Base-by-base conservation (phyloP, 2,329 filamentous ascomycete genomes). In the Nothophaeocryptopus gaeumannii region DNA sequence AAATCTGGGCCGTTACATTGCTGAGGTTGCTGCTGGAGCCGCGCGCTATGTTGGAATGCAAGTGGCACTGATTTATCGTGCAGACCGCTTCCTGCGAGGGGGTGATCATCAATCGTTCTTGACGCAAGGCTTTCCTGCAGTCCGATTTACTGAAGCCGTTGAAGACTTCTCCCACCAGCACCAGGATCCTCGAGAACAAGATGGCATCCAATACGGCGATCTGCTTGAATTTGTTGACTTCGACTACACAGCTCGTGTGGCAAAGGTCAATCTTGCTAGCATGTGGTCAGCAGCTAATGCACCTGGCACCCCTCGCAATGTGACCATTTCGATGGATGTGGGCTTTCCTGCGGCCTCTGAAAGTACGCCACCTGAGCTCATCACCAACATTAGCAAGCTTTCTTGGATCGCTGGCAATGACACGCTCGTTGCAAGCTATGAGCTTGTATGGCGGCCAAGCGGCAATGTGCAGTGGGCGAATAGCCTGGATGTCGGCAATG, bases 151-250 rank as follows among this genome's bases (percentile, higher is more conserved):
- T 0, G 80, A 83, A 66, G 77, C 79, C 0, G 72, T 76, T 46
- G 80, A 83, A 66, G 70, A 82, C 60, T 82, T 75, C 60, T 69
- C 65, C 3, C 80, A 82, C 59, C 79, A 82, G 64, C 79, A 82
- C 56, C 79, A 82, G 64, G 72, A 82, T 51, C 57, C 76, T 0
- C 70, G 78, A 1, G 69, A 76, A 10, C 68, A 73, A 40, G 72
- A 77, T 41, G 77, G 76, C 1, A 74, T 70, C 16, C 74, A 78
- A 49, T 82, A 78, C 55, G 80, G 79, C 20, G 80, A 83, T 47
- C 58, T 81, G 4, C 64, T 74, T 7, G 74, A 81, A 48, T 82
- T 80, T 55, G 75, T 78, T n/a, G 80, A 83, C 60, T 81, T 74
- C 50, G 74, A 78, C 3, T 82, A 72, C 60, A 74, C 75, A 2